A percentile compares a stretch with the other conserved stretches of the same genome.
phyloP scores from a whole-genome alignment of 345 rosid species.

The Chamaenerion angustifolium region DNA sequence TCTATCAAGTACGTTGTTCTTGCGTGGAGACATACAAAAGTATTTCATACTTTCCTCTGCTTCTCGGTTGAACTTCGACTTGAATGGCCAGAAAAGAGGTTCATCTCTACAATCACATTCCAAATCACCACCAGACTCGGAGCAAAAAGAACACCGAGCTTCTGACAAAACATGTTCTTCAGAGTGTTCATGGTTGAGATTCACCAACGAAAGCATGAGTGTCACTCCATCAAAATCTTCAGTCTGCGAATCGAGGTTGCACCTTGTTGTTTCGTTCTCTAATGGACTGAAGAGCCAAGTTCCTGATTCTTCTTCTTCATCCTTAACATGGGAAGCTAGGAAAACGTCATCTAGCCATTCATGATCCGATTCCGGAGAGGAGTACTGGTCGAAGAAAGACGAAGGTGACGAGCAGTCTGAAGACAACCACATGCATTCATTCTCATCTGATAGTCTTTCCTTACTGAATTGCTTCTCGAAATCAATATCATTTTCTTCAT shows the following conservation, averaged over 20 bases:
- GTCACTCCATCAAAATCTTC: background rate
- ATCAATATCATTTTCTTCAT: background rate
- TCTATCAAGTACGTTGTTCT: background rate
- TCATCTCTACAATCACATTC: too few species aligned
- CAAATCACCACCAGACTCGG: too few species aligned
- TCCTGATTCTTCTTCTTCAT: background rate
- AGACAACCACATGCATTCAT: conserved; percentile 7
- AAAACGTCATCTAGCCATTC: background rate
- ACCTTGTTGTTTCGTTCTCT: background rate
- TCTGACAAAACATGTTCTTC: background rate
- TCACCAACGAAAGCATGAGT: background rate
- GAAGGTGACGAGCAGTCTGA: conserved; percentile 2
- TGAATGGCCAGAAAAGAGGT: conserved; percentile 12
- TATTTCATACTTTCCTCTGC: conserved; percentile 5
- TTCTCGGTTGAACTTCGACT: conserved; percentile 3
- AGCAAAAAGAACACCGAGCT: too few species aligned
- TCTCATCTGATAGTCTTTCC: conserved; percentile 1
- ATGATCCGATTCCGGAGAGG: background rate
- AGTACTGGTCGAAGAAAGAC: conserved; percentile 8
- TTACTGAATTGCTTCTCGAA: conserved; percentile 1
- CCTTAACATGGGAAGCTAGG: conserved; percentile 1
- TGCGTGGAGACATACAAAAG: conserved; percentile 7
- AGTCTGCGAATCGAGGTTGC: background rate
- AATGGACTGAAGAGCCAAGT: conserved; percentile 3
- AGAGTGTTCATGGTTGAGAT: conserved; percentile 5